Conservation (phyloP, 2,329 filamentous ascomycete species). For the Aspergillus costaricaensis region DNA sequence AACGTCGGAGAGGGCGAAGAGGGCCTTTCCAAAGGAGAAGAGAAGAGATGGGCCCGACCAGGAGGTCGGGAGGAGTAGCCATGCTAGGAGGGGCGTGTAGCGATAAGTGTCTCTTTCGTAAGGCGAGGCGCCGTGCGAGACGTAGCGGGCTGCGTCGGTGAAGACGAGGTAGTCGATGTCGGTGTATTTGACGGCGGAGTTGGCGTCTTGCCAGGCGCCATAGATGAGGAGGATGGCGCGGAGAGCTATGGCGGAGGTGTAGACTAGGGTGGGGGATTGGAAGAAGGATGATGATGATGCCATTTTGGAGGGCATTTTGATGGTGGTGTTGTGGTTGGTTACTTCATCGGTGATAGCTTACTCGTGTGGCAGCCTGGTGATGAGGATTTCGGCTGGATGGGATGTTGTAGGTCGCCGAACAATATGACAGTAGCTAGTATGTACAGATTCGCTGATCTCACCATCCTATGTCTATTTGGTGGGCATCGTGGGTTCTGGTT, state of each 20-base stretch:
- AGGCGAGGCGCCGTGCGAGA: constrained; percentile 68
- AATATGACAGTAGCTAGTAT: not conserved
- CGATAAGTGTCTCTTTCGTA: constrained; percentile 93
- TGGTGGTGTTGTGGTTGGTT: not conserved
- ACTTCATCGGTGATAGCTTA: not conserved
- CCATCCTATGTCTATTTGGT: not conserved
- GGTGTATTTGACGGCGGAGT: constrained; percentile 93
- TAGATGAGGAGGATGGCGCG: constrained; percentile 77
- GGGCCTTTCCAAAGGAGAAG: constrained; percentile 78
- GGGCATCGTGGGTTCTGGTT: not conserved
- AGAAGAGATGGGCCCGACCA: constrained; percentile 44
- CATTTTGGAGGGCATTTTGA: not conserved
- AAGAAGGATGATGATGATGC: not conserved
- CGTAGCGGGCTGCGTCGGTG: constrained; percentile 85
- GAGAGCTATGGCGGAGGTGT: constrained; percentile 54
- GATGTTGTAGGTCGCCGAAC: not conserved
- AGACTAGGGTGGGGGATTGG: not conserved
- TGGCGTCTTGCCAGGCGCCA: constrained; percentile 86
- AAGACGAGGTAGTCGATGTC: constrained; percentile 99
- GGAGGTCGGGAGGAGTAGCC: constrained; percentile 81
- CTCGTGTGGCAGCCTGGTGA: not conserved
- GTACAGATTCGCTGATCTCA: not conserved
- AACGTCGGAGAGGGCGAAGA: constrained; percentile 84
- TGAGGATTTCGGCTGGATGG: not conserved
- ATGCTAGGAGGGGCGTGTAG: constrained; percentile 91